A percentile compares a stretch with the other conserved stretches of the same genome.
phyloP scores from a whole-genome alignment of 2,329 filamentous ascomycete species.

The Aaosphaeria pasadenensis region DNA sequence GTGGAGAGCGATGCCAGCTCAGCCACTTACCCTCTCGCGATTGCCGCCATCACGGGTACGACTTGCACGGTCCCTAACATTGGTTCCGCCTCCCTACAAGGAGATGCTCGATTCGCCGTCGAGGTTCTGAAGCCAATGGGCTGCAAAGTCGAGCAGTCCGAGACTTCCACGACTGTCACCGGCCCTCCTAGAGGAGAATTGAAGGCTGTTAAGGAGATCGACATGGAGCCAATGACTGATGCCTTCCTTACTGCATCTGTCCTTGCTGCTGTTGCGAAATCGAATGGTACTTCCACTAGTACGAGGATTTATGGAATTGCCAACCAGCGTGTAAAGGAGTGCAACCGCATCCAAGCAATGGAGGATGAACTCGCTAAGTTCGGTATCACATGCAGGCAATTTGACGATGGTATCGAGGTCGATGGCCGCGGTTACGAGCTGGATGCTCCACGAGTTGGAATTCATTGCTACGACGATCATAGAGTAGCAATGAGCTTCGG shows the following conservation, averaged over 20 bases:
- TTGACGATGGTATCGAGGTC: constrained; percentile 89
- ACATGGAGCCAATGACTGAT: constrained; percentile 99
- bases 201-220: constrained; percentile 74
- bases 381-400: constrained; percentile 78
- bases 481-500: constrained; percentile 98
- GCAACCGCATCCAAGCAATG: constrained; percentile 95
- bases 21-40: constrained; percentile 89
- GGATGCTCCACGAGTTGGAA: constrained; percentile 55
- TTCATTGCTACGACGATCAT: constrained; percentile 96
- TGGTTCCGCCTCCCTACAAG: constrained; percentile 85
- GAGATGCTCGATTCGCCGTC: constrained; percentile 89
- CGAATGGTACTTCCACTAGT: constrained; percentile 57
- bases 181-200: constrained; percentile 75
- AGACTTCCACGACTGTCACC: constrained; percentile 84
- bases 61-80: constrained; percentile 97
- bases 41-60: constrained; percentile 93
- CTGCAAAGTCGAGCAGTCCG: constrained; percentile 81
- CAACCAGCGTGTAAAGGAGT: constrained; percentile 97
- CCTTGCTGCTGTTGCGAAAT: constrained; percentile 81
- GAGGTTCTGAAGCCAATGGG: constrained; percentile 93
- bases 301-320: constrained; percentile 92
- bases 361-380: constrained; percentile 92
- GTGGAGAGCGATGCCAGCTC: constrained; percentile 98
- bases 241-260: constrained; percentile 95
- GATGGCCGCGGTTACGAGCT: constrained; percentile 55